Percentiles rank a stretch among this genome's conserved stretches.
phyloP scores from a whole-genome alignment of 208 protist genomes.

The Trypanosoma brucei region DNA sequence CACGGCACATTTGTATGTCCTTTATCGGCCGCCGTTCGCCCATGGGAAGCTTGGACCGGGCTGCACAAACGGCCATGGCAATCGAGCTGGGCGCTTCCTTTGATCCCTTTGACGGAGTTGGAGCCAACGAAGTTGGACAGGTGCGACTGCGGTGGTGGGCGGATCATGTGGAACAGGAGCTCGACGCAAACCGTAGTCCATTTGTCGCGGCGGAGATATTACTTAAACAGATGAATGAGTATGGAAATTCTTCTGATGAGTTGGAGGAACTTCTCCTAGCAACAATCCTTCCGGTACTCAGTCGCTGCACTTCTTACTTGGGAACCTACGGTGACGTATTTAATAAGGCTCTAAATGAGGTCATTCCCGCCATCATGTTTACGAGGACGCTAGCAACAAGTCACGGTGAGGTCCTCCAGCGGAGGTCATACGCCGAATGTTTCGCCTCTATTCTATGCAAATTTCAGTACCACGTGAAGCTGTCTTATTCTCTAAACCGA shows the following conservation, averaged over 20 bases:
- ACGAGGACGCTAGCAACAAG: conserved; percentile 30
- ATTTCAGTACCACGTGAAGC: conserved; percentile 37
- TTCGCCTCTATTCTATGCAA: conserved; percentile 54
- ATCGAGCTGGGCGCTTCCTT: conserved; percentile 46
- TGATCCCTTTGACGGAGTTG: conserved; percentile 61
- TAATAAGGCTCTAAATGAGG: conserved; percentile 61
- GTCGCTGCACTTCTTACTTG: conserved; percentile 50
- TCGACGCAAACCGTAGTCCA: conserved; percentile 62
- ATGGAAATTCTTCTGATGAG: conserved; percentile 26
- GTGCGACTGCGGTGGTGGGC: conserved; percentile 57
- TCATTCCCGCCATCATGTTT: conserved; percentile 73
- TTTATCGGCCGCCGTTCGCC: not conserved
- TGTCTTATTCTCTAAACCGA: conserved; percentile 32
- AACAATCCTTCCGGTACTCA: conserved; percentile 64
- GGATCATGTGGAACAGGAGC: conserved; percentile 47
- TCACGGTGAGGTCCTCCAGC: conserved; percentile 21
- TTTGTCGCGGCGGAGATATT: conserved; percentile 83
- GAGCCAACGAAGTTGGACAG: conserved; percentile 37
- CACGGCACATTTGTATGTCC: not conserved
- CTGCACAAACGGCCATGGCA: not conserved
- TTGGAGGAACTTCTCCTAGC: conserved; percentile 57
- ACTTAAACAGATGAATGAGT: conserved; percentile 52
- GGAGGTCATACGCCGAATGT: conserved; percentile 57
- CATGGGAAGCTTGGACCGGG: not conserved
- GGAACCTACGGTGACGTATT: conserved; percentile 44